A percentile compares a stretch with the other conserved stretches of the same genome.
Conservation (phyloP, 1,139 yeast species). For the Yamadazyma atlantica region DNA sequence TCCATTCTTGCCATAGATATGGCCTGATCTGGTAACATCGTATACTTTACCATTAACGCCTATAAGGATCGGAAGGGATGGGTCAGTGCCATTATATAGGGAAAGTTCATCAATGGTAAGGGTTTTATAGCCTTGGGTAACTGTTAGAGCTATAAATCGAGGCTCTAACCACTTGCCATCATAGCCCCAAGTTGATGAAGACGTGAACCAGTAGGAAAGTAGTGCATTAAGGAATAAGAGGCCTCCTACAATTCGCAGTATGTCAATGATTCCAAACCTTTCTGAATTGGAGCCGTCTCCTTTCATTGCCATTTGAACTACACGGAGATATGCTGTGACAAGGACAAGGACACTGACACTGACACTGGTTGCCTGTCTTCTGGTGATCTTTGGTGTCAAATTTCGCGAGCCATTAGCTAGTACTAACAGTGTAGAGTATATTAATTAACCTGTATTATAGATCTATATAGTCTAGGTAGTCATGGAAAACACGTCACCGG, state of each 20-base stretch:
- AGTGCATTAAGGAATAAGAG: constrained; percentile 46
- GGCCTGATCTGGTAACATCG: constrained; percentile 60
- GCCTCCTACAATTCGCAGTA: constrained; percentile 48
- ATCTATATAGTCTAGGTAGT: constrained; percentile 6
- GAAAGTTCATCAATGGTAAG: constrained; percentile 52
- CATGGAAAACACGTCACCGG: constrained; percentile 34
- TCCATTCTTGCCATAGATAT: constrained; percentile 66
- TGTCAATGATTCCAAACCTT: constrained; percentile 34
- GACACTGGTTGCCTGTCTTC: too few species aligned
- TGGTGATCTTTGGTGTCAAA: too few species aligned
- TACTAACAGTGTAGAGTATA: too few species aligned
- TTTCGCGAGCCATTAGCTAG: neutral
- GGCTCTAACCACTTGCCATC: constrained; percentile 52
- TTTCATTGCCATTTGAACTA: too few species aligned
- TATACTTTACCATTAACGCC: constrained; percentile 68
- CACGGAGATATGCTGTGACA: too few species aligned
- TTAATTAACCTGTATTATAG: too few species aligned
- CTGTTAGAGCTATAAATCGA: constrained; percentile 33
- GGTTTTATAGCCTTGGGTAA: constrained; percentile 21
- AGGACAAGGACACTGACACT: too few species aligned
- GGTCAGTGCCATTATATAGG: constrained; percentile 52
- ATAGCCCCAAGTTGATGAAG: constrained; percentile 53
- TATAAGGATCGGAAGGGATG: constrained; percentile 55
- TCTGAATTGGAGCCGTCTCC: neutral
- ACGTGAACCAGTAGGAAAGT: constrained; percentile 52